A percentile compares a stretch with the other conserved stretches of the same genome.
phyloP scores from a whole-genome alignment of 1,284 basidiomycete species.

The Pholiota adiposa region DNA sequence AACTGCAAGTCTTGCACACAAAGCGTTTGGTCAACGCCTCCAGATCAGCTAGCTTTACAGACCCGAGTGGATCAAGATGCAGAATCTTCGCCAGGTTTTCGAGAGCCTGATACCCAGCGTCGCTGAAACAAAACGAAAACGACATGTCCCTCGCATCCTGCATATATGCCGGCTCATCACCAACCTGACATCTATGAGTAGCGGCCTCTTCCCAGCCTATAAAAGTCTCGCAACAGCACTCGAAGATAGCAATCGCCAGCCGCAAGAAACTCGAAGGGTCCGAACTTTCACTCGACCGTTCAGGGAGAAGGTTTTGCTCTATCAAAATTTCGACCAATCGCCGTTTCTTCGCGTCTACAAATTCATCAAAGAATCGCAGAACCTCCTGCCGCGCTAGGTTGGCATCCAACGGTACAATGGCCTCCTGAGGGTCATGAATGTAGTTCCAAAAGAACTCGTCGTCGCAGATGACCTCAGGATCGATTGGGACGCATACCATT shows the following conservation, averaged over 20 bases:
- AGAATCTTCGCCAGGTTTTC: conserved; percentile 2
- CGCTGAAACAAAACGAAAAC: no score
- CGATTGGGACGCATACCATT: no score
- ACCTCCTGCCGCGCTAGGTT: not conserved
- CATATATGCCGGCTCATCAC: not conserved
- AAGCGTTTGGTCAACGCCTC: not conserved
- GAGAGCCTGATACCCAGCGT: not conserved
- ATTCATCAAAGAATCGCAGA: not conserved
- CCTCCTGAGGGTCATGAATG: not conserved
- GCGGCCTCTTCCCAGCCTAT: not conserved
- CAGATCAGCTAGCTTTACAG: no score
- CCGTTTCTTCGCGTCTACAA: not conserved
- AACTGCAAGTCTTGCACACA: not conserved
- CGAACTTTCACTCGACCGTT: not conserved
- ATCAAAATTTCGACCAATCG: not conserved
- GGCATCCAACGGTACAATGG: not conserved
- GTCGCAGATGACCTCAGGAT: no score
- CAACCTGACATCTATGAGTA: not conserved
- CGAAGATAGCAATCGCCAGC: conserved; percentile 7
- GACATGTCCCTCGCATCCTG: no score
- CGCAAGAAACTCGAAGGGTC: not conserved
- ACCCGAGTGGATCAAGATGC: not conserved
- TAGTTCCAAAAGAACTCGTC: not conserved
- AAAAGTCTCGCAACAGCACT: not conserved
- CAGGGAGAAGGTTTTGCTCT: not conserved